Evolutionary conservation across 2,329 filamentous ascomycete genomes (phyloP).

Genomic region (Ophiocordyceps sinensis): DNA sequence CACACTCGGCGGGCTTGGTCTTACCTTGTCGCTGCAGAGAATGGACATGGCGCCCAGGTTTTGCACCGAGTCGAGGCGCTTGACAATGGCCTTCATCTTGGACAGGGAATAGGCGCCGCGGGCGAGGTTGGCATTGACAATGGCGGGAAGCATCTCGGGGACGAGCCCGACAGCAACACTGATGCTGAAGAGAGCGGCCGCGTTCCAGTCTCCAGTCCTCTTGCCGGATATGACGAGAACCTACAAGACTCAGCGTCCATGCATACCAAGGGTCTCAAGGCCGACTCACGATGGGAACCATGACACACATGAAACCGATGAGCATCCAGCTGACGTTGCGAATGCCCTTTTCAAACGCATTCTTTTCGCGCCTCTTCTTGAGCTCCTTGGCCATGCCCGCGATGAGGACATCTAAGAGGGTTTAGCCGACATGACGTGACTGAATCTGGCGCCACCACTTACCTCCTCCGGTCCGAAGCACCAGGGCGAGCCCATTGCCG

Average conservation of each 20-base stretch:
- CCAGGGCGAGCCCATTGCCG: constrained; percentile 11
- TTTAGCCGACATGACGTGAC: neutral
- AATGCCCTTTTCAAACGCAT: constrained; percentile 14
- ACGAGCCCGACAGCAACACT: constrained; percentile 15
- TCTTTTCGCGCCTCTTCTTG: constrained; percentile 8
- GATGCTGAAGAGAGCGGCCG: constrained; percentile 13
- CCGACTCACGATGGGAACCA: constrained; percentile 14
- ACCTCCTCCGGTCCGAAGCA: constrained; percentile 10
- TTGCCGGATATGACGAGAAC: constrained; percentile 11
- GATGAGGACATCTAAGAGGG: constrained; percentile 9
- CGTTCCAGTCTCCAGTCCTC: constrained; percentile 11
- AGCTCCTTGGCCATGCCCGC: constrained; percentile 13
- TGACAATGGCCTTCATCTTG: constrained; percentile 20
- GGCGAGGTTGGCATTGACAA: constrained; percentile 14
- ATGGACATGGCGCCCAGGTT: constrained; percentile 15
- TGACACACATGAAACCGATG: constrained; percentile 14
- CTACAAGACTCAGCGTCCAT: constrained; percentile 1
- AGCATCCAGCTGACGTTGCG: constrained; percentile 15
- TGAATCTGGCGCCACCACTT: neutral
- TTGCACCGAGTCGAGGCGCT: constrained; percentile 16
- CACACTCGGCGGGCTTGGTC: neutral
- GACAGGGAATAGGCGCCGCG: constrained; percentile 12
- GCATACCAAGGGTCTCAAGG: neutral
- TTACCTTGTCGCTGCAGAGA: constrained; percentile 15
- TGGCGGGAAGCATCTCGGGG: constrained; percentile 16